Conservation (phyloP, 2,329 filamentous ascomycete genomes). For the Xylaria sp. region DNA sequence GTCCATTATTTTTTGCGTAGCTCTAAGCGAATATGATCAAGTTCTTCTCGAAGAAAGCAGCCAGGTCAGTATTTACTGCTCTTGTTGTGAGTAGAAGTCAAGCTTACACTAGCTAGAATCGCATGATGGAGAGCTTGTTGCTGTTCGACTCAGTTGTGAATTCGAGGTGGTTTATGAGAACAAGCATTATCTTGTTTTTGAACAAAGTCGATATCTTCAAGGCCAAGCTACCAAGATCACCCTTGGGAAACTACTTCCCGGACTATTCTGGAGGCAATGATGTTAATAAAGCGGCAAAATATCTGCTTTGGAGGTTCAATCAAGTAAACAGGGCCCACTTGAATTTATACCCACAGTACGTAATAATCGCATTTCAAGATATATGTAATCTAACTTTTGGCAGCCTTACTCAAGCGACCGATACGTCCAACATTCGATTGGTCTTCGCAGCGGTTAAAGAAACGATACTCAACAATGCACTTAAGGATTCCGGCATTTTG, state of each 20-base stretch:
- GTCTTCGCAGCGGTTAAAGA: constrained; percentile 99
- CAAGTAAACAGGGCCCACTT: constrained; percentile 97
- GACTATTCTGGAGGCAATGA: constrained; percentile 98
- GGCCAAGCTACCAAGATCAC: constrained; percentile 88
- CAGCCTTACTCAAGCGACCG: constrained; percentile 97
- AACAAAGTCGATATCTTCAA: constrained; percentile 99
- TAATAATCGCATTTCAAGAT: constrained; percentile 41
- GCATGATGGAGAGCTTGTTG: constrained; percentile 98
- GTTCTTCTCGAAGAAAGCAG: constrained; percentile 96
- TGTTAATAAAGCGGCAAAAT: constrained; percentile 97
- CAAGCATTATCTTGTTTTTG: constrained; percentile 97
- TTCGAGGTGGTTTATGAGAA: constrained; percentile 98
- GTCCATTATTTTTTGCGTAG: constrained; percentile 99
- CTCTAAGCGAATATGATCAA: constrained; percentile 97
- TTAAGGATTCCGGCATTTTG: constrained; percentile 97
- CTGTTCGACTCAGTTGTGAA: constrained; percentile 99
- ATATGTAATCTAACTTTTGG: constrained; percentile 38
- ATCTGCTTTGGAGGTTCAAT: constrained; percentile 97
- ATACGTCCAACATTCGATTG: constrained; percentile 96
- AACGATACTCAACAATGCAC: constrained; percentile 96
- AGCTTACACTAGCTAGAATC: constrained; percentile 71
- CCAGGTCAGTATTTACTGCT: constrained; percentile 70
- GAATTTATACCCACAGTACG: constrained; percentile 97
- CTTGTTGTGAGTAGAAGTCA: neutral
- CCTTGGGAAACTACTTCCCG: constrained; percentile 93